Base-by-base conservation (phyloP, 1,139 yeast species). In the Blastobotrys petasosporus region DNA sequence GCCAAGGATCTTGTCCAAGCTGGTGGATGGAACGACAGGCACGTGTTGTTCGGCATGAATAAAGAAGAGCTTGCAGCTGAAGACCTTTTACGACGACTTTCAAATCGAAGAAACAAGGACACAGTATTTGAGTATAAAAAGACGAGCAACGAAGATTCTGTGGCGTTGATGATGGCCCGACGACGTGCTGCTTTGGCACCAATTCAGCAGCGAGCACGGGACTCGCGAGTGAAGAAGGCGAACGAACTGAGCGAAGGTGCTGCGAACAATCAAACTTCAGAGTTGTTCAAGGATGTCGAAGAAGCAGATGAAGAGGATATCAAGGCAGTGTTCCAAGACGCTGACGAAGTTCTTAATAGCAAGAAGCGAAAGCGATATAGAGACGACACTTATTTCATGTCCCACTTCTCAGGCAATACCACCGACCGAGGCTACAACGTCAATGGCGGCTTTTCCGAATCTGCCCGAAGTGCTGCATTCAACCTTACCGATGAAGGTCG, bases 181-280 rank as follows among this genome's bases (percentile, higher is more conserved):
- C 75, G 98, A 70, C 76, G 98, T 64, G 74, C 74, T 52, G 97
- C 90, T 62, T 74, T 94, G 50, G 96, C 95, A 0, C 94, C 94
- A 6, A 78, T 90, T 44, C 95, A 88, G 64, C 72, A 80, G 56
- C 76, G 82, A 54, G 90, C 95, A 0, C 72, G 71, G 51, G 94
- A 87, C 62, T 75, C 82, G 61, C 74, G 76, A 56, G 56, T 53
- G 6, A 67, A 85, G 44, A 65, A 82, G 44, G 15, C 30, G n/a
- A 30, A 38, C 5, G 42, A 41, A 38, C 73, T 70, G 25, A 73
- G 74, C 43, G 86, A 85, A 1, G 49, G 45, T 2, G 39, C 41
- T 17, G 53, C 41, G 3, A 47, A 40, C 32, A 52, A 49, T 8
- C 52, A 45, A n/a, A 54, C 46, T 13, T 47, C 34, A 41, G 42